Evolutionary conservation across 805 yeast species (phyloP), one percentile per base, ranked within the genome.

Genomic region (Grigorovia yakushimaensis): DNA sequence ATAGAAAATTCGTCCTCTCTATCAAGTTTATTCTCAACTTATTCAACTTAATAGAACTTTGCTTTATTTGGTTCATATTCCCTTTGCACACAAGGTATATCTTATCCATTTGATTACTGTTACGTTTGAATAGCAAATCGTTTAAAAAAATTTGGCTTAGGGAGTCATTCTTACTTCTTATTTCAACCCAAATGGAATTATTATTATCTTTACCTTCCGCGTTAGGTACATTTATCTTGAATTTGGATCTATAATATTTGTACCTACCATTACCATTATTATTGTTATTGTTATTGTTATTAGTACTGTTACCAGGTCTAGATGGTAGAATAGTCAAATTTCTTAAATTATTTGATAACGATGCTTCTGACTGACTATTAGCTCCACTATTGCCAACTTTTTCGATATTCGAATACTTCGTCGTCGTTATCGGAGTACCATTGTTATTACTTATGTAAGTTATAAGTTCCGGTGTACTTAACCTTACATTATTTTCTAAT

Each of bases 1-100:
- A 58, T 39, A 61, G 42, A 45, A 58, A 62, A 0, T 61, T 56
- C 2, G 56, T 54, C n/a, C 51, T 51, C 44, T 62, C 67, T 20
- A 62, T 20, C 21, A 61, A 43, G 44, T 62, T 62, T 17, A 62
- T 45, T 46, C 60, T 62, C 4, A 60, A 37, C 19, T 51, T 51
- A 5, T 47, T 36, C 5, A 61, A 60, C 8, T 30, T 37, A 8
- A 60, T 45, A 10, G 39, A 42, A 24, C 47, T 21, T 21, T 43
- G 51, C 23, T 41, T 44, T 18, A 55, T 37, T 6, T 46, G 46
- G 5, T 46, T 39, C 18, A 51, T 27, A 35, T 48, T 49, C 9
- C 56, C 50, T 21, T 47, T 42, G 24, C 46, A 47, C 5, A 50
- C 44, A 2, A 50, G 15, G 45, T 36, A 59, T 2, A 60, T 43